Evolutionary conservation across 257 asterid species (phyloP).

Genomic region (Rubia yunnanensis): DNA sequence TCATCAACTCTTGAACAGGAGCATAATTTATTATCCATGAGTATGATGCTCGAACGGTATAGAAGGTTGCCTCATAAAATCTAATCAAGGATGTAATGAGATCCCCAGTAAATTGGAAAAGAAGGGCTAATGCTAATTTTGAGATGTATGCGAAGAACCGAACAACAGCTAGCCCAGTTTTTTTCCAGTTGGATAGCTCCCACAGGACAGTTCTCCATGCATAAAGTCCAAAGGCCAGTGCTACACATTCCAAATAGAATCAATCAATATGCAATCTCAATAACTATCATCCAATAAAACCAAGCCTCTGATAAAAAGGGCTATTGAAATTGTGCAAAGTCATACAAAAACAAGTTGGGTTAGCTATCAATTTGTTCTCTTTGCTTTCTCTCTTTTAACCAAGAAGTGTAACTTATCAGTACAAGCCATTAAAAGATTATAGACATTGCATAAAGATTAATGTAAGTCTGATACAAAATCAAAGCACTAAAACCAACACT

Average conservation of each 20-base stretch:
- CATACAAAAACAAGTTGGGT: not conserved
- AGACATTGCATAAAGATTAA: not conserved
- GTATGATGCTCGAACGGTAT: slow-evolving; percentile 56
- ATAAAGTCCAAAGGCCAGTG: slow-evolving; percentile 49
- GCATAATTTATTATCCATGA: slow-evolving; percentile 70
- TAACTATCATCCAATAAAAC: not conserved
- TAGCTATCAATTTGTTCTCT: not conserved
- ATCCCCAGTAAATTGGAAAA: slow-evolving; percentile 54
- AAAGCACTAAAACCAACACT: not conserved
- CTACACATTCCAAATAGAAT: slow-evolving; percentile 30
- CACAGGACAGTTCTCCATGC: slow-evolving; percentile 84
- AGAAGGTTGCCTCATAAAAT: slow-evolving; percentile 42
- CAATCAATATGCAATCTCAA: not conserved
- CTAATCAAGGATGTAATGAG: slow-evolving; percentile 52
- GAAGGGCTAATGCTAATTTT: slow-evolving; percentile 40
- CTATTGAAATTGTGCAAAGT: not conserved
- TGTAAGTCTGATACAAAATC: not conserved
- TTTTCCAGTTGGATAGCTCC: slow-evolving; percentile 82
- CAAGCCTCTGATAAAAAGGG: not conserved
- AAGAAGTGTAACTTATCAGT: not conserved
- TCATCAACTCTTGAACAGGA: slow-evolving; percentile 61
- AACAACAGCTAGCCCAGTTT: slow-evolving; percentile 22
- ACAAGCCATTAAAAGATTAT: not conserved
- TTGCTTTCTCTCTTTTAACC: not conserved
- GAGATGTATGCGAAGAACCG: slow-evolving; percentile 35